Evolutionary conservation across 129 eudicot species (phyloP), one percentile per base, ranked within the genome.

Genomic region (Artemisia tridentata): DNA sequence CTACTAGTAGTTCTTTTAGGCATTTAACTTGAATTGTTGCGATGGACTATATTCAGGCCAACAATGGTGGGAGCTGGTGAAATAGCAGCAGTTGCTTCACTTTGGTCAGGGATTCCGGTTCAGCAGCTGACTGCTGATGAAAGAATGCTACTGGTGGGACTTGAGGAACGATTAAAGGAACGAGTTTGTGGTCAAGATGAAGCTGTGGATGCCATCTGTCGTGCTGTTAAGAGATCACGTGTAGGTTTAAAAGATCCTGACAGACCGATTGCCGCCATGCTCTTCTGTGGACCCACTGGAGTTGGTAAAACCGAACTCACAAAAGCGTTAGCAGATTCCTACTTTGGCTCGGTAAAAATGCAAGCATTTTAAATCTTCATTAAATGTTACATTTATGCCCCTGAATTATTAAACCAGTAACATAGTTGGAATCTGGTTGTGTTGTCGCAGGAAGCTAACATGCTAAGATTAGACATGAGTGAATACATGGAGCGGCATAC

Each of bases 201-300:
- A 82, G 97, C 97, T 62, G 96, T 91, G 73, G 73, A 83, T 68
- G 86, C 93, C 69, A 88, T 91, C 51, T 81, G 84, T 76, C 92
- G 91, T 57, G 97, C 97, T 71, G 92, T 91, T 74, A 88, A 82
- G 84, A 82, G 97, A 80, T 88, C 97, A 10, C 86, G 97, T 25
- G 93, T 86, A 34, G 96, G 96, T 25, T 83, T 91, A 56, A 91
- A 86, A 58, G 86, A 88, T 80, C 97, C 97, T 7, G 75, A 91
- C 71, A 79, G 97, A 67, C 96, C 96, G 54, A 91, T 91, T 74
- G 96, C 96, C 43, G 85, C 96, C 57, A 80, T 91, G 92, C 90
- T 91, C 75, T 91, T 91, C 77, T 91, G 96, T 76, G 97, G 97
- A 55, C 97, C 97, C 65, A 91, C 96, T n/a, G 96, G 97, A 63